Base-by-base conservation (phyloP, 768 basidiomycete genomes). In the Goffeauzyma gilvescens region DNA sequence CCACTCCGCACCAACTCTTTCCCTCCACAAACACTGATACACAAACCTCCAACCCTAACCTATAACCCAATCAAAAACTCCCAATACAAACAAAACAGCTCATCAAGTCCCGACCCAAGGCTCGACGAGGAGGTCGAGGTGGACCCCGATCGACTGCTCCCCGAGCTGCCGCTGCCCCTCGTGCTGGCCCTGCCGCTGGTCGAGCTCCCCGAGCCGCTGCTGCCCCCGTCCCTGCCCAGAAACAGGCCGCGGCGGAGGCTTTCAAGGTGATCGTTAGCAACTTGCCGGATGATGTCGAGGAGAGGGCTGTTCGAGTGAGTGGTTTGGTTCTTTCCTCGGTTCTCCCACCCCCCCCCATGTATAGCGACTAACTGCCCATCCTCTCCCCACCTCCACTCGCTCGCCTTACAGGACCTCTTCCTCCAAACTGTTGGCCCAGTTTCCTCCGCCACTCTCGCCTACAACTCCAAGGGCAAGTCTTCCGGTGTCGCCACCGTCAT, bases 201-300 rank as follows among this genome's bases (percentile, higher is more conserved):
- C 59, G 57, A n/a, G 51, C 54, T 37, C 54, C 57, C 17, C 51
- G 31, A 9, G 49, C 32, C 35, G 39, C 25, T 32, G 54, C 58
- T 38, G 45, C 50, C 5, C 49, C 42, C 15, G 49, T 49, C 17
- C 44, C 41, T 21, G 42, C 41, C 15, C 41, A 50, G 18, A 45
- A 61, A 1, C 42, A 33, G 26, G 51, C 52, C 18, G 52, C 55
- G 30, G 50, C 51, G 41, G 62, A 65, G 25, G 71, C 83, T 1
- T 78, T 82, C 62, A 96, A 95, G 69, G 89, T 96, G 52, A 84
- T 96, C 55, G 84, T 98, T 42, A 85, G 82, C 50, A 89, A 89
- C 63, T 76, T 98, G 33, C 90, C 90, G 24, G 59, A 64, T 6
- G 90, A 98, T 58, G 90, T 98, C 41, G 90, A 85, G 52, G 89